Conservation (phyloP, 768 basidiomycete genomes). For the Fomitopsis pulvina region DNA sequence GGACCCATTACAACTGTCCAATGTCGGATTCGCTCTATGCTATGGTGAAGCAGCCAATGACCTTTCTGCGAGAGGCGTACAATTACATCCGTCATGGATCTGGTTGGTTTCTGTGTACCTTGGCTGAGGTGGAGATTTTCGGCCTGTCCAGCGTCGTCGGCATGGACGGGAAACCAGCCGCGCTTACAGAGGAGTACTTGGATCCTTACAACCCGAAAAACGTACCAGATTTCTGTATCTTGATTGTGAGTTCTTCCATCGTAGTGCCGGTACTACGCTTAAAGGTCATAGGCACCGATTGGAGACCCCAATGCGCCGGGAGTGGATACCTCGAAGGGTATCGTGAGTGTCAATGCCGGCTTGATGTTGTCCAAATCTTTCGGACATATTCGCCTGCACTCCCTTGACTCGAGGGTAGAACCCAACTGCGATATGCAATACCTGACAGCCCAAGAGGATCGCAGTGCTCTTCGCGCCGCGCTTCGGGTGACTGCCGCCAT, state of each 20-base stretch:
- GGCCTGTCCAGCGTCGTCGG: conserved; percentile 23
- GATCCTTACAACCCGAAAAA: background rate
- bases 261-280: background rate
- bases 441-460: conserved; percentile 23
- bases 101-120: conserved; percentile 23
- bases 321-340: conserved; percentile 6
- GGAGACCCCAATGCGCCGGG: background rate
- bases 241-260: conserved; percentile 17
- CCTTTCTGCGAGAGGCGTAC: conserved; percentile 25
- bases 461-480: conserved; percentile 17
- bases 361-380: conserved; percentile 18
- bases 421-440: conserved; percentile 26
- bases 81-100: conserved; percentile 27
- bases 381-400: conserved; percentile 23
- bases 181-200: conserved; percentile 14
- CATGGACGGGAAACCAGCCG: conserved; percentile 14
- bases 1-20: conserved; percentile 26
- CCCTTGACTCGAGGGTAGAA: conserved; percentile 22
- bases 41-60: conserved; percentile 21
- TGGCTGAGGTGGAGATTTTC: conserved; percentile 23
- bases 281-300: background rate
- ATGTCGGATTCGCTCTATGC: conserved; percentile 26
- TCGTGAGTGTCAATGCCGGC: conserved; percentile 13
- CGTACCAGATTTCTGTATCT: conserved; percentile 34
- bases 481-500: conserved; percentile 17